phyloP scores from a whole-genome alignment of 352 stramenopile genomes.

The Thalassiosira exigua region DNA sequence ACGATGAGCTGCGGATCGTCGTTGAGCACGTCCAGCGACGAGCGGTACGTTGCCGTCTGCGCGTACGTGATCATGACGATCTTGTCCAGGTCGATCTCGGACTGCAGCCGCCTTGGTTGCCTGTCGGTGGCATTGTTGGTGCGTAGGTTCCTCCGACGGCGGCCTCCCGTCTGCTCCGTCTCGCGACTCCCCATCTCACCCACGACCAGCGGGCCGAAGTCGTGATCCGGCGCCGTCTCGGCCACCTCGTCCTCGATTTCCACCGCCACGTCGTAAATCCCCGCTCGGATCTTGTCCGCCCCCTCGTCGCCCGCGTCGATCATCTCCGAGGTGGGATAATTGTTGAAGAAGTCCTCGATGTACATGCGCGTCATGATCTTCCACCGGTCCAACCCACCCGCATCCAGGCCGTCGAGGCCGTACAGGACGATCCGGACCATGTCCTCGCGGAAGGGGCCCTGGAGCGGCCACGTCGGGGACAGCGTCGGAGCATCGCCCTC shows the following conservation, averaged over 20 bases:
- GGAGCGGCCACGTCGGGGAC: conserved; percentile 15
- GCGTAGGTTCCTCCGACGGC: conserved; percentile 17
- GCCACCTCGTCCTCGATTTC: conserved; percentile 19
- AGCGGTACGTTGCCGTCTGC: conserved; percentile 49
- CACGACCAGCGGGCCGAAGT: conserved; percentile 45
- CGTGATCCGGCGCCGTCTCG: conserved; percentile 38
- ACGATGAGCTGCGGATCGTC: conserved; percentile 49
- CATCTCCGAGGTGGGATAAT: conserved; percentile 36
- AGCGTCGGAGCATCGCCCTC: not conserved
- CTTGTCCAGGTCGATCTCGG: conserved; percentile 25
- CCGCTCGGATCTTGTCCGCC: conserved; percentile 35
- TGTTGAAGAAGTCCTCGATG: conserved; percentile 63
- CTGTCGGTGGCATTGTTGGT: not conserved
- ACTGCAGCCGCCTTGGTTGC: not conserved
- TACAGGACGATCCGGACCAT: conserved; percentile 60
- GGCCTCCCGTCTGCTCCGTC: not conserved
- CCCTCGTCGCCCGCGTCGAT: conserved; percentile 10
- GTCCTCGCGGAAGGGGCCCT: conserved; percentile 46
- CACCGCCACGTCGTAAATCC: conserved; percentile 51
- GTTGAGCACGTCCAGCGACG: conserved; percentile 47
- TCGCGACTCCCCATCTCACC: conserved; percentile 7
- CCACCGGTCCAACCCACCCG: conserved; percentile 30
- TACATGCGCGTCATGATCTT: conserved; percentile 41
- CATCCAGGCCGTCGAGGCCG: conserved; percentile 34
- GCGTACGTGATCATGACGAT: conserved; percentile 61